These are phyloP conservation scores for Kewa caespitosa DNA, from an alignment of 179 eudicot genomes.

Conservation along the genomic window DNA sequence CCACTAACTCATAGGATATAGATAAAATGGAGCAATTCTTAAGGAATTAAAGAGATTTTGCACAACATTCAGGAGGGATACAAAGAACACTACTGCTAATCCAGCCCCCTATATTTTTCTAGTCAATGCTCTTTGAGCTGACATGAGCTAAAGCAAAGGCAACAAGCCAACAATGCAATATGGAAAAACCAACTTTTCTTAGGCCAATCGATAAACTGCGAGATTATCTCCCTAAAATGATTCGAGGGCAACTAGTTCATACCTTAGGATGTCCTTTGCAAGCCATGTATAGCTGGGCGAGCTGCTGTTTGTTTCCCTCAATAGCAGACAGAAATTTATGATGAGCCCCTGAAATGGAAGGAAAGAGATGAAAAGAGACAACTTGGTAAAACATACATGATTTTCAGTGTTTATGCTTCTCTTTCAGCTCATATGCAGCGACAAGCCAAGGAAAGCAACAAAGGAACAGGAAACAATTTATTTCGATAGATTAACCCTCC, in stretches of 20 bases:
- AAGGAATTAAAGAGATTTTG: background rate
- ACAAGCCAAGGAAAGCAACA: too few relatives aligned
- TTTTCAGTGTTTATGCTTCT: too few relatives aligned
- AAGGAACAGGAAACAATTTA: too few relatives aligned
- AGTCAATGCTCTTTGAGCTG: background rate
- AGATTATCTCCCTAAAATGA: background rate
- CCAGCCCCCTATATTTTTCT: background rate
- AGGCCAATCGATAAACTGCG: background rate
- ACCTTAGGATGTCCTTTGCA: slow-evolving; percentile 96
- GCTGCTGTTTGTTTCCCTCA: too few relatives aligned
- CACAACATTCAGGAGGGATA: background rate
- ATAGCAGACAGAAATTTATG: too few relatives aligned
- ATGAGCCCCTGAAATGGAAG: too few relatives aligned
- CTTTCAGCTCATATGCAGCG: too few relatives aligned
- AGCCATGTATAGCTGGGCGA: slow-evolving; percentile 78
- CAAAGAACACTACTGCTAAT: background rate
- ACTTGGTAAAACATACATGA: too few relatives aligned
- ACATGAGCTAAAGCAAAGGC: background rate
- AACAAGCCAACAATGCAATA: too few relatives aligned
- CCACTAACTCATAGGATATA: background rate
- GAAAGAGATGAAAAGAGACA: too few relatives aligned
- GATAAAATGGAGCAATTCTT: too few relatives aligned
- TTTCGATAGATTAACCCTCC: too few relatives aligned
- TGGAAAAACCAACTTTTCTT: background rate
- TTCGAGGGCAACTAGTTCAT: slow-evolving; percentile 8